phyloP scores from a whole-genome alignment of 75 land plant genomes.

The Chamaecyparis obtusa region DNA sequence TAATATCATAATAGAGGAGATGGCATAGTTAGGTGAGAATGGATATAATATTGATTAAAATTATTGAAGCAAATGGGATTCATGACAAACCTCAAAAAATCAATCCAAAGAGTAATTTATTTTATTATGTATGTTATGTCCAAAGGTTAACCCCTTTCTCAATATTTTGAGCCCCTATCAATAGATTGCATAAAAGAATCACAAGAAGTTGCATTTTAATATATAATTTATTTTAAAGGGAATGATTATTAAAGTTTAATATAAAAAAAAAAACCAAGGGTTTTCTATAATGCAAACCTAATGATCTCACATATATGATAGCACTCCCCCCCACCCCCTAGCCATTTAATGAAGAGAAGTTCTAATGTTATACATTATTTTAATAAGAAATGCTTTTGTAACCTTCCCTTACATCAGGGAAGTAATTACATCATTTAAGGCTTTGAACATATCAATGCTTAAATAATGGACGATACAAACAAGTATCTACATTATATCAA shows the following conservation, averaged over 20 bases:
- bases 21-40: neutral
- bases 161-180: conserved; percentile 63
- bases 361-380: conserved; percentile 20
- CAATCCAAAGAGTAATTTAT: conserved; percentile 52
- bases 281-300: conserved; percentile 65
- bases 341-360: conserved; percentile 82
- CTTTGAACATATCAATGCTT: conserved; percentile 20
- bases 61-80: conserved; percentile 44
- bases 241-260: conserved; percentile 25
- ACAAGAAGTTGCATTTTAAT: neutral
- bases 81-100: conserved; percentile 52
- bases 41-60: neutral
- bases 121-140: conserved; percentile 54
- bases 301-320: conserved; percentile 74
- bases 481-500: conserved; percentile 13
- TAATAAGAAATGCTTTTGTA: neutral
- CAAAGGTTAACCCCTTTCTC: conserved; percentile 71
- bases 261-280: conserved; percentile 80
- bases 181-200: conserved; percentile 37
- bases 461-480: neutral
- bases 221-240: neutral
- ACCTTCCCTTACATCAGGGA: neutral
- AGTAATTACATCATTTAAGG: conserved; percentile 13
- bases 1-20: neutral
- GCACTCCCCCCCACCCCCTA: conserved; percentile 47